These are phyloP conservation scores for Gonapodya sp. DNA, from an alignment of 192 early-diverging fungal genomes.

Conservation along the genomic window DNA sequence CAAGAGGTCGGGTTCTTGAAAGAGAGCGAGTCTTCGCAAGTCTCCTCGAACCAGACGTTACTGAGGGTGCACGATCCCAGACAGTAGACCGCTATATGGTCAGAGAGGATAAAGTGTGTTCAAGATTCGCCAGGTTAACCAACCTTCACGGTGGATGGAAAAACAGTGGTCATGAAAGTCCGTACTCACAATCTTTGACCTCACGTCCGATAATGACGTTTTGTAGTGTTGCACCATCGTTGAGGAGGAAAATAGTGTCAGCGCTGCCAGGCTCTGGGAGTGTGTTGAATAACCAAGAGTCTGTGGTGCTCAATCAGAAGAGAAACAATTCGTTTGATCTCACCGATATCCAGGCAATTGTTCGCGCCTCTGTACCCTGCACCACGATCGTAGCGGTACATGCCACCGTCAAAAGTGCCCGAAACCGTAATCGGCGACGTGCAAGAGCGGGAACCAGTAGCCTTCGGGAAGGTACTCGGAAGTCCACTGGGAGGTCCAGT, in stretches of 20 bases:
- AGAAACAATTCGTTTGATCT: neutral
- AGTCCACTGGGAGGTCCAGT: neutral
- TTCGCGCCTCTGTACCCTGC: neutral
- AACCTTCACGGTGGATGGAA: too few species aligned
- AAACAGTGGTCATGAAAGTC: too few species aligned
- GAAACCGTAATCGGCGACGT: neutral
- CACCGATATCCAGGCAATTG: neutral
- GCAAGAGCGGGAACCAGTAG: neutral
- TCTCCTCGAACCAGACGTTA: slow-evolving; percentile 1
- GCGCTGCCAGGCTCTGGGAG: neutral
- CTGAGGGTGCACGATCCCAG: neutral
- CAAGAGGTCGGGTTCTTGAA: neutral
- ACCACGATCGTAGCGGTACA: neutral
- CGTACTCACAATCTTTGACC: neutral
- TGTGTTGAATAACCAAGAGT: neutral
- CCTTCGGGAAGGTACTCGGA: neutral
- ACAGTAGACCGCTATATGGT: too few species aligned
- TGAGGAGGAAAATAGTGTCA: neutral
- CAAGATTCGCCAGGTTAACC: too few species aligned
- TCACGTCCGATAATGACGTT: neutral
- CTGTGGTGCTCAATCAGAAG: too few species aligned
- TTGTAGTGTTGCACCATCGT: neutral
- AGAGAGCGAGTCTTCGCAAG: neutral
- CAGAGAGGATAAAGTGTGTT: too few species aligned
- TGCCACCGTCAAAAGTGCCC: neutral